Base-by-base conservation (phyloP, 768 basidiomycete species). In the Leccinum uliginosum region DNA sequence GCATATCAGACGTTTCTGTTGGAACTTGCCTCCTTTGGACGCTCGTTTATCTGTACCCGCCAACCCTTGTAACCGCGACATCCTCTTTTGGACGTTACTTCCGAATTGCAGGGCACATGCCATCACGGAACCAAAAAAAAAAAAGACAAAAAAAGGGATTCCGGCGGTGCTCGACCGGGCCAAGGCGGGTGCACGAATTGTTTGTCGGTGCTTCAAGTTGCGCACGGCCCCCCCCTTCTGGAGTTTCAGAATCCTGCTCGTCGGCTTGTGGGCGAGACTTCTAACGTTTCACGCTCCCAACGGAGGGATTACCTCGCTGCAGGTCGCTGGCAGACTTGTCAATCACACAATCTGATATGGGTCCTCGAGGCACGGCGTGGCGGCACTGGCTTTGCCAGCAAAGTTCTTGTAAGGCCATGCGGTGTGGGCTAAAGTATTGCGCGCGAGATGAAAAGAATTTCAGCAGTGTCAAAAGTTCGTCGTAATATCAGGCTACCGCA, bases 1-100 rank as follows among this genome's bases (percentile, higher is more conserved):
- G 56, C 9, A 57, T n/a, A 58, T 69, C 70, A 70, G 69, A 72
- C 53, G 53, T 53, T 70, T 71, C 69, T 61, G 61, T 63, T 73
- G 60, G 69, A 69, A 72, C 52, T 0, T 66, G 47, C 65, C 63
- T 34, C 23, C 59, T 68, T 6, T 19, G 34, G 58, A 46, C 14
- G 46, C 32, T 50, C 38, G 54, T 68, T 67, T 66, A 61, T 70
- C 46, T 49, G 8, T 56, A 48, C 47, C 21, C 6, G 14, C 53
- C 51, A 53, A 19, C 50, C 54, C 9, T 62, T 57, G 55, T 57
- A 26, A 48, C 57, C 55, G 23, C 26, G 27, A 17, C 50, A 19
- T 27, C 58, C 60, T 21, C 45, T 57, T 67, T 46, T 3, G 55
- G 57, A 19, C 30, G 6, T 24, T 6, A 23, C 17, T 38, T n/a